Conservation (phyloP, 2,329 filamentous ascomycete species). For the Alternaria brassicicola region DNA sequence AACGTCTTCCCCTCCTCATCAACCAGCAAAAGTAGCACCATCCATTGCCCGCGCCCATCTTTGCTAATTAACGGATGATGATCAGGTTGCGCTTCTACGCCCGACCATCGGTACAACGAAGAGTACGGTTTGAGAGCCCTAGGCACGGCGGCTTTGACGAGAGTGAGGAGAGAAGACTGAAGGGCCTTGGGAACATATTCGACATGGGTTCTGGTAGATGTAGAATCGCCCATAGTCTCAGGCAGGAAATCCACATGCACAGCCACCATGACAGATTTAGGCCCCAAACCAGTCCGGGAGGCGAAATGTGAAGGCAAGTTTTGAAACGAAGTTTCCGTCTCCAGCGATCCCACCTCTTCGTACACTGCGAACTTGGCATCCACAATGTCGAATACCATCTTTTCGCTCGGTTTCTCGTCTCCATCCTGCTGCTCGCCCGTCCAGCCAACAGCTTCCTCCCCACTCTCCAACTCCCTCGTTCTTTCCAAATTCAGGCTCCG, state of each 20-base stretch:
- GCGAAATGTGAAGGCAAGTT: background rate
- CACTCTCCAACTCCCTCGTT: background rate
- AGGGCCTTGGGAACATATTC: background rate
- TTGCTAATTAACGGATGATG: slow-evolving; percentile 20
- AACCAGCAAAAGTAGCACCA: slow-evolving; percentile 12
- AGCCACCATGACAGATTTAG: background rate
- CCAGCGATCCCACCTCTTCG: background rate
- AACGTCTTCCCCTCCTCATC: slow-evolving; percentile 4
- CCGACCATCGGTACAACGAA: slow-evolving; percentile 16
- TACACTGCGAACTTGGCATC: slow-evolving; percentile 4
- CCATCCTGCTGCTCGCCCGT: no score
- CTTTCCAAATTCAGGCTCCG: slow-evolving; percentile 3
- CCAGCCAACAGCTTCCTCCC: background rate
- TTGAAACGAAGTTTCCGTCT: background rate
- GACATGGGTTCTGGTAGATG: no score
- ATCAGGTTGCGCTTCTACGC: slow-evolving; percentile 20
- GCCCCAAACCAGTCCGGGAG: background rate
- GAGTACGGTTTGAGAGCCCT: background rate
- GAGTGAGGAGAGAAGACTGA: background rate
- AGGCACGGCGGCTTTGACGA: background rate
- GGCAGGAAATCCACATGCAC: background rate
- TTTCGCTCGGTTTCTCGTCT: background rate
- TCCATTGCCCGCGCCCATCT: slow-evolving; percentile 14
- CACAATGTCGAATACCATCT: slow-evolving; percentile 5
- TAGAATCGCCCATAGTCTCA: background rate